These are phyloP conservation scores for Boletus reticulatus DNA, from an alignment of 768 basidiomycete species.

Conservation along the genomic window DNA sequence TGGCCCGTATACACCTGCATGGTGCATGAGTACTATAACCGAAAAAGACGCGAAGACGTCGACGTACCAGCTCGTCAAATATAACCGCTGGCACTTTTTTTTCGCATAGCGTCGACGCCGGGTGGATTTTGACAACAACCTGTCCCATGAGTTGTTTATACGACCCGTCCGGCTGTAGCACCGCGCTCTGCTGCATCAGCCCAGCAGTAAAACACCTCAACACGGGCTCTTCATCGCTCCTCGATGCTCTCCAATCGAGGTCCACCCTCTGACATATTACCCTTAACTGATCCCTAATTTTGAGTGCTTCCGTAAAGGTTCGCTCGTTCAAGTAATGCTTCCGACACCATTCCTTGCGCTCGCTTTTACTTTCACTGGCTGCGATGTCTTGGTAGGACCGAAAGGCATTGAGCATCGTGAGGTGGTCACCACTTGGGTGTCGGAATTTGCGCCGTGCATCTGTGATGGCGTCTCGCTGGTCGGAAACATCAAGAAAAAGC, in stretches of 20 bases:
- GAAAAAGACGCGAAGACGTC: background rate
- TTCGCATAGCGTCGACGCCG: conserved; percentile 76
- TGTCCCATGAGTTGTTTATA: conserved; percentile 84
- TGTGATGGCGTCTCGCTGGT: conserved; percentile 69
- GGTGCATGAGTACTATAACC: background rate
- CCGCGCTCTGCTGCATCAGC: conserved; percentile 77
- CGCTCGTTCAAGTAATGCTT: conserved; percentile 82
- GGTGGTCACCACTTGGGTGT: conserved; percentile 86
- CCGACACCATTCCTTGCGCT: conserved; percentile 75
- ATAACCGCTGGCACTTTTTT: conserved; percentile 86
- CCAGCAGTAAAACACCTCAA: conserved; percentile 74
- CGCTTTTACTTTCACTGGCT: conserved; percentile 42
- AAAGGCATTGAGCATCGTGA: conserved; percentile 85
- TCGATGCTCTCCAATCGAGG: conserved; percentile 58
- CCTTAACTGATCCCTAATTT: conserved; percentile 78
- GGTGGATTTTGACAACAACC: conserved; percentile 87
- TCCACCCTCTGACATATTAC: conserved; percentile 57
- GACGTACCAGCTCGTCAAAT: conserved; percentile 87
- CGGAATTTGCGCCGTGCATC: conserved; percentile 76
- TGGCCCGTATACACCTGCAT: conserved; percentile 75
- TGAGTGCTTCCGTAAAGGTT: conserved; percentile 71
- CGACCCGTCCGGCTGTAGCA: conserved; percentile 79
- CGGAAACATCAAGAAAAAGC: conserved; percentile 74
- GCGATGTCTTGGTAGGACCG: conserved; percentile 76
- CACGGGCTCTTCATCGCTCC: conserved; percentile 66